A percentile compares a stretch with the other conserved stretches of the same genome.
phyloP scores from a whole-genome alignment of 768 basidiomycete species.

The Clitopilus hobsonii region DNA sequence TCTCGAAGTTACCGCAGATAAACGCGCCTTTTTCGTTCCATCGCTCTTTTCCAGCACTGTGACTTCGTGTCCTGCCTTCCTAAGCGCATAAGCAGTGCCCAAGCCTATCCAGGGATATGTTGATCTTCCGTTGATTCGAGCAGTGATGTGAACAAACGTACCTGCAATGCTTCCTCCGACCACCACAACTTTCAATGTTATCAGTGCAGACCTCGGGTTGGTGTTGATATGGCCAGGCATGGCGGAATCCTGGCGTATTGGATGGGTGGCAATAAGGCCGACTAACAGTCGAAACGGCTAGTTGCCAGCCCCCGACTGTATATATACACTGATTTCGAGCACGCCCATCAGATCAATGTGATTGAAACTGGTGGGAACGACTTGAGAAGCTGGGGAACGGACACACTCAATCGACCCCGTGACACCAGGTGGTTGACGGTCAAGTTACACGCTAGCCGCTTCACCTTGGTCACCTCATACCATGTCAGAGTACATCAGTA shows the following conservation, averaged over 20 bases:
- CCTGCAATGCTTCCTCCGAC: conserved; percentile 45
- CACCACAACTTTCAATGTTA: conserved; percentile 31
- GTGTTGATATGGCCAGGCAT: conserved; percentile 25
- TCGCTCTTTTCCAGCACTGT: conserved; percentile 47
- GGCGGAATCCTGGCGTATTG: neutral
- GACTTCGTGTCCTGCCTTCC: conserved; percentile 57
- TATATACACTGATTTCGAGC: conserved; percentile 10
- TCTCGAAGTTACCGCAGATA: neutral
- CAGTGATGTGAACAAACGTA: conserved; percentile 9
- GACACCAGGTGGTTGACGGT: conserved; percentile 2
- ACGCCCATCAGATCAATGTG: conserved; percentile 14
- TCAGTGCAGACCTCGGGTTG: conserved; percentile 18
- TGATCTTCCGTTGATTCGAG: conserved; percentile 2
- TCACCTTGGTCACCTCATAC: too few species aligned
- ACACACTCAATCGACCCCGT: conserved; percentile 9
- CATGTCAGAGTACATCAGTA: neutral
- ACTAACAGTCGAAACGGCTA: neutral
- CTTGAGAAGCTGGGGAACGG: neutral
- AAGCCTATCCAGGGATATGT: conserved; percentile 31
- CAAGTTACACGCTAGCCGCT: too few species aligned
- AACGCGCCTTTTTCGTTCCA: conserved; percentile 36
- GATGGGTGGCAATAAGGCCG: neutral
- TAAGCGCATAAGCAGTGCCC: conserved; percentile 50
- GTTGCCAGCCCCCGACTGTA: conserved; percentile 5
- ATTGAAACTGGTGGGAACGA: conserved; percentile 3